These are phyloP conservation scores for Harringtonia lauricola DNA, from an alignment of 2,329 filamentous ascomycete genomes.

Conservation along the genomic window DNA sequence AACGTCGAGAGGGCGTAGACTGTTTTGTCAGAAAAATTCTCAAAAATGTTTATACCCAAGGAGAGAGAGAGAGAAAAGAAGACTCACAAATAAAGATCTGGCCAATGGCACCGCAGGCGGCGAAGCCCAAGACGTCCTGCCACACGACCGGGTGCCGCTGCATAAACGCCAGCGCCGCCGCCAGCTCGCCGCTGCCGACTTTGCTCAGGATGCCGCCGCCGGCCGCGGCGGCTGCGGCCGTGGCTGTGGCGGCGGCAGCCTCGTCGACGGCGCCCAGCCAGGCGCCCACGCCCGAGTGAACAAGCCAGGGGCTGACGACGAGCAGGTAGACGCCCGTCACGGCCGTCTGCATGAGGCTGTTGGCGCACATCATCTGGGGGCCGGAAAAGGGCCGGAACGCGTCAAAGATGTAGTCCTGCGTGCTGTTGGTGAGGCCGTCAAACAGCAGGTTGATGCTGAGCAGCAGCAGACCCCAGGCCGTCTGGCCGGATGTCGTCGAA, in stretches of 20 bases:
- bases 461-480: constrained; percentile 69
- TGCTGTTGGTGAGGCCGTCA: constrained; percentile 91
- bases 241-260: constrained; percentile 33
- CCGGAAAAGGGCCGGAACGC: constrained; percentile 73
- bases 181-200: constrained; percentile 61
- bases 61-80: background rate
- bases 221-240: background rate
- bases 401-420: constrained; percentile 87
- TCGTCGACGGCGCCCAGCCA: constrained; percentile 61
- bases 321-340: constrained; percentile 70
- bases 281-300: constrained; percentile 50
- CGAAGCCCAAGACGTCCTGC: constrained; percentile 82
- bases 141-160: constrained; percentile 68
- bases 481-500: constrained; percentile 36
- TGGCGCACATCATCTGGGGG: constrained; percentile 98
- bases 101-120: constrained; percentile 79
- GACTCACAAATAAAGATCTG: constrained; percentile 85
- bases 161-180: constrained; percentile 72
- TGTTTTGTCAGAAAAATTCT: constrained; percentile 17
- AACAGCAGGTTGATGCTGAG: constrained; percentile 86
- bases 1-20: constrained; percentile 90
- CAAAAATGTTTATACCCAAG: background rate
- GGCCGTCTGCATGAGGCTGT: constrained; percentile 77
- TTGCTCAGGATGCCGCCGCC: constrained; percentile 18
- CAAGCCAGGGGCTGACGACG: constrained; percentile 67